Percentiles rank a stretch among this genome's conserved stretches.
Evolutionary conservation across 768 basidiomycete genomes (phyloP).

Genomic region (Coprinellus aureogranulatus): DNA sequence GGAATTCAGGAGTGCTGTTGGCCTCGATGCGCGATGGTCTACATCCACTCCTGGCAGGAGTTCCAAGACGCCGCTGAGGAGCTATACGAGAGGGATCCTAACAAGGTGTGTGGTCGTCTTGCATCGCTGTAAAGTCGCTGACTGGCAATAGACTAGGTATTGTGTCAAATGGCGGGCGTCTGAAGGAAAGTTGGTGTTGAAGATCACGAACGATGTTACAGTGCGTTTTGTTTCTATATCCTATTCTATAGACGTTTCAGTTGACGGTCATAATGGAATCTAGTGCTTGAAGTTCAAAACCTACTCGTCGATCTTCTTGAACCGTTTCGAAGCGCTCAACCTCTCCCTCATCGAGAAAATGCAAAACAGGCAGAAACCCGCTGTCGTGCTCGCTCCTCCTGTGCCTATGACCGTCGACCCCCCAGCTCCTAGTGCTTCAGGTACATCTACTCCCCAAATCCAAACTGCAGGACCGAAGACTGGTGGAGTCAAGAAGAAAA

Average conservation of each 20-base stretch:
- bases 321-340: slow-evolving; percentile 93
- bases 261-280: too few relatives aligned
- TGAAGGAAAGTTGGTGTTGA: slow-evolving; percentile 85
- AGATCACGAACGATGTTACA: slow-evolving; percentile 87
- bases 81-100: slow-evolving; percentile 77
- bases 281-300: slow-evolving; percentile 98
- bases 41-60: slow-evolving; percentile 87
- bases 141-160: slow-evolving; percentile 70
- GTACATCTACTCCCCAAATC: slow-evolving; percentile 27
- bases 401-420: slow-evolving; percentile 15
- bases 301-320: slow-evolving; percentile 89
- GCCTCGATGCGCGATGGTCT: slow-evolving; percentile 67
- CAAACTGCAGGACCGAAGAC: slow-evolving; percentile 23
- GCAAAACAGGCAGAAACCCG: slow-evolving; percentile 56
- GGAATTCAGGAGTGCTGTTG: too few relatives aligned
- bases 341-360: slow-evolving; percentile 83
- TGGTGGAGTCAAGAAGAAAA: slow-evolving; percentile 80
- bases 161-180: slow-evolving; percentile 87
- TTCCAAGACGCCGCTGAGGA: slow-evolving; percentile 87
- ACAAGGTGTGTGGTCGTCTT: slow-evolving; percentile 71
- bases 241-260: background rate
- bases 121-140: too few relatives aligned
- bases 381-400: slow-evolving; percentile 20
- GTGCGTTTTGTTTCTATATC: slow-evolving; percentile 46
- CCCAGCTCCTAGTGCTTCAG: slow-evolving; percentile 25